phyloP scores from a whole-genome alignment of 2,329 filamentous ascomycete species.

The Pseudopyrenochaeta lycopersici region DNA sequence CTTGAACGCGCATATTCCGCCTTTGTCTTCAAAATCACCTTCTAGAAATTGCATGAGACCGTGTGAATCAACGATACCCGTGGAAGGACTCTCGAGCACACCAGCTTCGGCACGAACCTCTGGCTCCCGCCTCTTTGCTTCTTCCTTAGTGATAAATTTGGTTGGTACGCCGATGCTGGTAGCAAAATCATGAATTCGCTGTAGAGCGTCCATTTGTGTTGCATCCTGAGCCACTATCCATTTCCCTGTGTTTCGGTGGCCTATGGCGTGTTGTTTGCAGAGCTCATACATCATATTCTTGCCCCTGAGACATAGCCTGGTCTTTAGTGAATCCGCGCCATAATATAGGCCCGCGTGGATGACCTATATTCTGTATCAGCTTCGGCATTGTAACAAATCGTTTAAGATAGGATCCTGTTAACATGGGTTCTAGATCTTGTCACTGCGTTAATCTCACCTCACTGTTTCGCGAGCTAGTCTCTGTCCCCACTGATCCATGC shows the following conservation, averaged over 20 bases:
- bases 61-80: constrained; percentile 91
- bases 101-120: constrained; percentile 76
- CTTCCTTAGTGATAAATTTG: constrained; percentile 70
- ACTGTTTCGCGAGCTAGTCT: constrained; percentile 89
- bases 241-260: constrained; percentile 81
- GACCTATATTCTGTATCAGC: constrained; percentile 61
- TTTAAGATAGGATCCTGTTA: no score
- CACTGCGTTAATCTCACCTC: constrained; percentile 62
- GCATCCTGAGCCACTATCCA: constrained; percentile 92
- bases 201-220: constrained; percentile 70
- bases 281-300: constrained; percentile 80
- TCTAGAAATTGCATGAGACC: constrained; percentile 82
- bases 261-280: constrained; percentile 73
- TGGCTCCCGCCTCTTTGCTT: constrained; percentile 74
- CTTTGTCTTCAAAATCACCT: constrained; percentile 77
- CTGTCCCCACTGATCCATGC: constrained; percentile 77
- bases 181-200: constrained; percentile 65
- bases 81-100: constrained; percentile 83
- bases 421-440: no score
- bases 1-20: constrained; percentile 76
- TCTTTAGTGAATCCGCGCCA: constrained; percentile 78
- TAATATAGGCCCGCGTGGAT: constrained; percentile 98
- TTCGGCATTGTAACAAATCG: background rate
- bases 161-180: constrained; percentile 71
- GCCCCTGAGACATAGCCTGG: constrained; percentile 80